A percentile compares a stretch with the other conserved stretches of the same genome.
Conservation (phyloP, 768 basidiomycete species). For the Galerina sulciceps region DNA sequence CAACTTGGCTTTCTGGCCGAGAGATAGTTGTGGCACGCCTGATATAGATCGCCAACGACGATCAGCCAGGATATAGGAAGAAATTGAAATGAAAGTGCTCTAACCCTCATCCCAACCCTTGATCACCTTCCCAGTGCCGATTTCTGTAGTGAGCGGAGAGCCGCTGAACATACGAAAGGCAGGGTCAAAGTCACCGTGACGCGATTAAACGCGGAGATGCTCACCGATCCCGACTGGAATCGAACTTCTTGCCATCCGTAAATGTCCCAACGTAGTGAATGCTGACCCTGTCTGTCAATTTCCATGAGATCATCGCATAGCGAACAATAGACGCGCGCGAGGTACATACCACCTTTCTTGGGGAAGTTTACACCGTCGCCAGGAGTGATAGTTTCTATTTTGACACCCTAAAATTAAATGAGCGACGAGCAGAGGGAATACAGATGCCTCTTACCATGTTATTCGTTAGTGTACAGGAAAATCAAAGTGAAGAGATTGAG, state of each 20-base stretch:
- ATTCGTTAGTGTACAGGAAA: too few relatives aligned
- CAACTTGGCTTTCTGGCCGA: constrained; percentile 74
- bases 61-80: neutral
- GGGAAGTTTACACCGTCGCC: constrained; percentile 74
- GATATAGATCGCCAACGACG: constrained; percentile 19
- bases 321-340: constrained; percentile 12
- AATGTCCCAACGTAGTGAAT: constrained; percentile 87
- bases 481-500: neutral
- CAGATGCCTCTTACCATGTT: too few relatives aligned
- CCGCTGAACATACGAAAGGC: constrained; percentile 42
- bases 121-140: constrained; percentile 84
- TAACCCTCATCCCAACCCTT: constrained; percentile 90
- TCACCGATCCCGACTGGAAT: constrained; percentile 79
- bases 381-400: constrained; percentile 54
- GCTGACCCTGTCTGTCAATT: constrained; percentile 59
- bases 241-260: constrained; percentile 64
- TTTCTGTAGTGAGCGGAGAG: constrained; percentile 65
- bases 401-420: constrained; percentile 61
- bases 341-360: constrained; percentile 65
- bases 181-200: neutral
- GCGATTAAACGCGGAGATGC: constrained; percentile 23
- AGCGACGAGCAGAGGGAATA: neutral
- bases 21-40: constrained; percentile 79
- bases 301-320: constrained; percentile 19
- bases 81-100: constrained; percentile 19